Evolutionary conservation across 345 rosid genomes (phyloP).

Genomic region (Cardamine resedifolia): DNA sequence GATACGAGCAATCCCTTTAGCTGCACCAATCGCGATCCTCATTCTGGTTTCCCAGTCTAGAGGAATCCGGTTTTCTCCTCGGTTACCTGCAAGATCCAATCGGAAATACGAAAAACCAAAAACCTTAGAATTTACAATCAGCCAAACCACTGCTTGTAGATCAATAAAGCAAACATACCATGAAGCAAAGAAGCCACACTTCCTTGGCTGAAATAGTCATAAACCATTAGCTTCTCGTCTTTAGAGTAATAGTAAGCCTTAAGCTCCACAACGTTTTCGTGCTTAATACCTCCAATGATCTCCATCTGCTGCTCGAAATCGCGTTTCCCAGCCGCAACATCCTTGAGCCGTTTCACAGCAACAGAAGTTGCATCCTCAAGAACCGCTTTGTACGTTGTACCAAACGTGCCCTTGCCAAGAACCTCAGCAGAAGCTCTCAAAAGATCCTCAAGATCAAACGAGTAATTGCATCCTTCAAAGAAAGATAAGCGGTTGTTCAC

Average conservation of each 20-base stretch:
- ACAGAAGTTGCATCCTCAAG: slow-evolving; percentile 56
- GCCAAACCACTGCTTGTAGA: background rate
- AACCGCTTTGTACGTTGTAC: slow-evolving; percentile 79
- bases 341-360: slow-evolving; percentile 93
- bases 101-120: background rate
- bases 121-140: background rate
- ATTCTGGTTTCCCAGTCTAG: slow-evolving; percentile 84
- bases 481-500: slow-evolving; percentile 76
- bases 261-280: slow-evolving; percentile 82
- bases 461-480: slow-evolving; percentile 89
- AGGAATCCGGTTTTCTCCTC: slow-evolving; percentile 65
- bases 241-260: slow-evolving; percentile 92
- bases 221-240: slow-evolving; percentile 95
- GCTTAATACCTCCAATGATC: slow-evolving; percentile 73
- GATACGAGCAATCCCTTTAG: slow-evolving; percentile 75
- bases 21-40: slow-evolving; percentile 84
- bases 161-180: slow-evolving; percentile 46
- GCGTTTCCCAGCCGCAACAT: slow-evolving; percentile 78
- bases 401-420: slow-evolving; percentile 94
- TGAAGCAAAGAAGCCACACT: slow-evolving; percentile 78
- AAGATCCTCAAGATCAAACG: slow-evolving; percentile 94
- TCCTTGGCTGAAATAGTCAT: slow-evolving; percentile 69
- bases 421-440: slow-evolving; percentile 98
- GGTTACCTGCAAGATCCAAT: slow-evolving; percentile 40
- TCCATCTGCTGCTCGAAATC: slow-evolving; percentile 99